Evolutionary conservation across 1,139 yeast genomes (phyloP).

Genomic region (Pneumocystis oryctolagi): DNA sequence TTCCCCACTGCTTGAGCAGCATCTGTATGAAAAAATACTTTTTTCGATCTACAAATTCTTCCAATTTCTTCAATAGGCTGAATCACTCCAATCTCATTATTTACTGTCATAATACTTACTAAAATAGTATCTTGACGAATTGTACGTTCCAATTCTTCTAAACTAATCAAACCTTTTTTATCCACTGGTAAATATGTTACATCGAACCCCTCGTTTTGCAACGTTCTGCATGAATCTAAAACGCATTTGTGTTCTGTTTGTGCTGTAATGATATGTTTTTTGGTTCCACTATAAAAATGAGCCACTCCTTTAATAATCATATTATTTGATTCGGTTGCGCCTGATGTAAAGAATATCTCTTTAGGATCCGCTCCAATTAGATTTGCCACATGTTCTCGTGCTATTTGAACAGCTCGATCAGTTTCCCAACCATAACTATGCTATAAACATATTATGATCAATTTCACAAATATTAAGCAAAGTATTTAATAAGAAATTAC

Average conservation of each 20-base stretch:
- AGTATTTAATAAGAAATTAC: background rate
- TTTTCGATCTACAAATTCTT: slow-evolving; percentile 62
- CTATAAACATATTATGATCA: background rate
- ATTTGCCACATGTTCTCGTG: slow-evolving; percentile 66
- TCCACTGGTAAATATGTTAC: slow-evolving; percentile 83
- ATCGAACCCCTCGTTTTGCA: slow-evolving; percentile 94
- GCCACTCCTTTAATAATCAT: slow-evolving; percentile 93
- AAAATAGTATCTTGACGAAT: slow-evolving; percentile 83
- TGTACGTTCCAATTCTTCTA: slow-evolving; percentile 64
- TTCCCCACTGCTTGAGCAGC: slow-evolving; percentile 97
- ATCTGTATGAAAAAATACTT: slow-evolving; percentile 95
- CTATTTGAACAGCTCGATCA: slow-evolving; percentile 75
- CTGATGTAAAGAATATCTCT: slow-evolving; percentile 91
- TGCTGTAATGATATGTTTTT: slow-evolving; percentile 85
- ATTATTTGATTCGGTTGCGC: slow-evolving; percentile 95
- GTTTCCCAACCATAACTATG: slow-evolving; percentile 99
- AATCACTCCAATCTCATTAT: slow-evolving; percentile 93
- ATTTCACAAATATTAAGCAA: background rate
- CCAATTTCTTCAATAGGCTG: slow-evolving; percentile 96
- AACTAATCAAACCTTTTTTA: slow-evolving; percentile 60
- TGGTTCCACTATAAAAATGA: slow-evolving; percentile 74
- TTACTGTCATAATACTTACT: slow-evolving; percentile 94
- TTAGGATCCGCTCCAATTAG: slow-evolving; percentile 88
- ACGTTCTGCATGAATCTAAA: slow-evolving; percentile 80
- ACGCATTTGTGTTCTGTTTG: slow-evolving; percentile 98